phyloP scores from a whole-genome alignment of 2,329 filamentous ascomycete genomes.

The Chaetomium globosum region DNA sequence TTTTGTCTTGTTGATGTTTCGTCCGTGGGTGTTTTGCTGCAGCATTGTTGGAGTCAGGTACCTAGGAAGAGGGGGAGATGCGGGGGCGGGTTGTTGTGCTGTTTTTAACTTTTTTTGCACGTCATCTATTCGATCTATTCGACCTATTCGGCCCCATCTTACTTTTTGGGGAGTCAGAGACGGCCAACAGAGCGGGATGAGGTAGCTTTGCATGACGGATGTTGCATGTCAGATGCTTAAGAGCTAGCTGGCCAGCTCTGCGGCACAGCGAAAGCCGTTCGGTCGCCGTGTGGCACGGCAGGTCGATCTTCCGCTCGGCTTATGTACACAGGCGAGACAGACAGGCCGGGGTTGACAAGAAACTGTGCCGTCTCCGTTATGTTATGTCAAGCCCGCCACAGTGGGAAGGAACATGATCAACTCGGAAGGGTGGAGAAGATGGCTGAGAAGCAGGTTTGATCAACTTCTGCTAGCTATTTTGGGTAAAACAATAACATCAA shows the following conservation, averaged over 20 bases:
- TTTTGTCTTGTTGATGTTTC: neutral
- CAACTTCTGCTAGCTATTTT: neutral
- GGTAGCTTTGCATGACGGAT: neutral
- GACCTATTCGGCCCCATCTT: no score
- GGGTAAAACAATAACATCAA: neutral
- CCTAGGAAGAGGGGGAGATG: neutral
- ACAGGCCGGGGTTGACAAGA: neutral
- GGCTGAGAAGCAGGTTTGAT: neutral
- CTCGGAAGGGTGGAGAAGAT: neutral
- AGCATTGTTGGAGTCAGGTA: neutral
- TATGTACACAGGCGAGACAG: neutral
- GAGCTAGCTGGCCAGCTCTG: neutral
- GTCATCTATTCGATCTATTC: no score
- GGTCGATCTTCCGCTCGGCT: conserved; percentile 10
- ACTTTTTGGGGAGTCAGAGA: neutral
- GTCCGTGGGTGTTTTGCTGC: neutral
- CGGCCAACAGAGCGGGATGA: conserved; percentile 1
- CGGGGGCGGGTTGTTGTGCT: neutral
- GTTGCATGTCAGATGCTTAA: conserved; percentile 2
- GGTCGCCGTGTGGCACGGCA: neutral
- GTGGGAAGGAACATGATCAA: neutral
- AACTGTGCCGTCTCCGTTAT: neutral
- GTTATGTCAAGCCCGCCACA: neutral
- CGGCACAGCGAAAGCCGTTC: neutral
- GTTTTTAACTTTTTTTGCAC: neutral